phyloP scores from a whole-genome alignment of 495 filamentous ascomycete genomes.

The Penicillium alfredii region DNA sequence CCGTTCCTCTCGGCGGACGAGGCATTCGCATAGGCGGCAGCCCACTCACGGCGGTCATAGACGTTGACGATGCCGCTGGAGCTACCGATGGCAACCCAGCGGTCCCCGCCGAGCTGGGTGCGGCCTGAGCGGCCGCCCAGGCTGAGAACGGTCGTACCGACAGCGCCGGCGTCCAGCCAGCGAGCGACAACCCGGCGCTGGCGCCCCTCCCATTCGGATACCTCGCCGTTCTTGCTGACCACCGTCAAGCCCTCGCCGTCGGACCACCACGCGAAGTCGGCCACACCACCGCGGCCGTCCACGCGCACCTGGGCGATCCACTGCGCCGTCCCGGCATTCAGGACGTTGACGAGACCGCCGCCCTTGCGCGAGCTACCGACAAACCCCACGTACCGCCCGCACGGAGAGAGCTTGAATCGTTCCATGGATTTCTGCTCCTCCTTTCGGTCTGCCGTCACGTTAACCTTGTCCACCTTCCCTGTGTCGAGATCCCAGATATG shows the following conservation, averaged over 20 bases:
- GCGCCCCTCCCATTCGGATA: constrained; percentile 80
- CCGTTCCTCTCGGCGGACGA: constrained; percentile 24
- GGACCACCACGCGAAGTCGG: constrained; percentile 88
- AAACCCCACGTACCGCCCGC: constrained; percentile 77
- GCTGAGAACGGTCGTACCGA: constrained; percentile 74
- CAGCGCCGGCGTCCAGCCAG: constrained; percentile 87
- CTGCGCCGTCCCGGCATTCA: constrained; percentile 74
- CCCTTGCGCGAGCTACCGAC: constrained; percentile 72
- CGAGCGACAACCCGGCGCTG: constrained; percentile 61
- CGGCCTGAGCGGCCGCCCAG: constrained; percentile 61
- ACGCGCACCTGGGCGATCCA: constrained; percentile 82
- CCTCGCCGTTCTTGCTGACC: constrained; percentile 76
- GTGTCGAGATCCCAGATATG: constrained; percentile 86
- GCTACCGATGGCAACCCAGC: constrained; percentile 83
- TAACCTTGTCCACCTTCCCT: constrained; percentile 77
- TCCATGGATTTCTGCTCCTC: constrained; percentile 88
- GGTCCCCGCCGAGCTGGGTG: constrained; percentile 63
- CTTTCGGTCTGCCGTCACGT: constrained; percentile 60
- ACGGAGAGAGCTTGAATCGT: constrained; percentile 75
- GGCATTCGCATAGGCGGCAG: constrained; percentile 27
- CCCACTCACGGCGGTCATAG: constrained; percentile 73
- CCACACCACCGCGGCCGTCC: constrained; percentile 74
- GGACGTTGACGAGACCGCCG: constrained; percentile 79
- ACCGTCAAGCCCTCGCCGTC: constrained; percentile 73
- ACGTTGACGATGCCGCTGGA: constrained; percentile 84